Percentiles rank a stretch among this genome's conserved stretches.
Evolutionary conservation across 257 asterid genomes (phyloP).

Genomic region (Capsicum pubescens): DNA sequence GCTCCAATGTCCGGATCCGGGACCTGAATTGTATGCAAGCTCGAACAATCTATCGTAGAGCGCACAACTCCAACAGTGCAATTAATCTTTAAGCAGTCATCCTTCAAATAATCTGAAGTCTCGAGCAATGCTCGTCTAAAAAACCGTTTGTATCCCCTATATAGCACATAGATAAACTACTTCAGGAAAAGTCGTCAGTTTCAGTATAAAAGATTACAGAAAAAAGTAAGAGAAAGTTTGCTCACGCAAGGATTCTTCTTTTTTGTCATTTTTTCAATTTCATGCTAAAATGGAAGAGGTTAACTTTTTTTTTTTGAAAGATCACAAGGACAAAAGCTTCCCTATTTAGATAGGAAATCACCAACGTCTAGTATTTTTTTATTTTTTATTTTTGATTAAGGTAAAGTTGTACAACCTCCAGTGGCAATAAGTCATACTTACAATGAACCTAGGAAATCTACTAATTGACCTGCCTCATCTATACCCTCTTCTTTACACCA

Average conservation of each 20-base stretch:
- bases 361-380: no score
- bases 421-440: no score
- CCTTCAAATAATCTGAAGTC: conserved; percentile 92
- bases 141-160: conserved; percentile 96
- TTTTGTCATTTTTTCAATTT: not conserved
- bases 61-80: conserved; percentile 99
- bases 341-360: no score
- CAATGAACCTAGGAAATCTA: no score
- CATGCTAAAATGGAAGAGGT: not conserved
- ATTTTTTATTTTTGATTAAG: no score
- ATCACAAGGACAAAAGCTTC: no score
- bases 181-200: conserved; percentile 22
- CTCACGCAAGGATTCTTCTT: conserved; percentile 5
- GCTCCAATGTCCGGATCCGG: conserved; percentile 91
- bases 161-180: conserved; percentile 25
- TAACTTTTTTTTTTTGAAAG: no score
- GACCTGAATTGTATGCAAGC: conserved; percentile 79
- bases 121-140: conserved; percentile 89
- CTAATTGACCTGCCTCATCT: no score
- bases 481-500: no score
- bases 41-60: conserved; percentile 85
- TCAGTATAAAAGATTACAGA: not conserved
- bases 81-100: conserved; percentile 96
- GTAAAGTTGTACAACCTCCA: no score
- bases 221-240: conserved; percentile 16